These are phyloP conservation scores for Penicillium fimorum DNA, from an alignment of 495 filamentous ascomycete species.

Conservation along the genomic window DNA sequence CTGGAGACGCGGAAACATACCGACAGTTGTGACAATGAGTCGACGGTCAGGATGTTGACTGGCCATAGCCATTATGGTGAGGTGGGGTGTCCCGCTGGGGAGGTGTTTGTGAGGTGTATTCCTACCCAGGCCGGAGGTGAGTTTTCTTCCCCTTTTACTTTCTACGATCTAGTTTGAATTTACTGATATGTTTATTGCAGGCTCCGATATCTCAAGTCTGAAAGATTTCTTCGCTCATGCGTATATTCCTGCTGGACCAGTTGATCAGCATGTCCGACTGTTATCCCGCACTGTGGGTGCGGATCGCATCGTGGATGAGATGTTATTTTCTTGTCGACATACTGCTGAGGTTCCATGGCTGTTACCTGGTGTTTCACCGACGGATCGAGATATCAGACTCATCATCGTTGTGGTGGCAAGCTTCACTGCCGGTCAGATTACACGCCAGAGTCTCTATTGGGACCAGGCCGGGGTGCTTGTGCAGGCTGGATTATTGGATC, in stretches of 20 bases:
- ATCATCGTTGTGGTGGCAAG: constrained; percentile 70
- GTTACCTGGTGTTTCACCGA: constrained; percentile 70
- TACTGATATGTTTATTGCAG: constrained; percentile 10
- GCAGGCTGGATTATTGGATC: constrained; percentile 73
- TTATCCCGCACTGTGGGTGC: constrained; percentile 65
- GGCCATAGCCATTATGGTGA: constrained; percentile 12
- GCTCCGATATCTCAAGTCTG: constrained; percentile 35
- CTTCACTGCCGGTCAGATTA: constrained; percentile 69
- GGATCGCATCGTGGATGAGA: constrained; percentile 59
- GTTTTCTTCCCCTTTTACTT: constrained; percentile 8
- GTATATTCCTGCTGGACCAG: constrained; percentile 70
- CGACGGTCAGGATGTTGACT: constrained; percentile 13
- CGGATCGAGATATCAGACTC: constrained; percentile 61
- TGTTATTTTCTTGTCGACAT: constrained; percentile 63
- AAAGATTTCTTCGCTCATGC: constrained; percentile 65
- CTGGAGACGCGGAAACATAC: constrained; percentile 8
- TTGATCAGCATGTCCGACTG: constrained; percentile 62
- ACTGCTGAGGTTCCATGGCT: constrained; percentile 73
- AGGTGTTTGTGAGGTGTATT: constrained; percentile 27
- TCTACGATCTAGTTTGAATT: not conserved
- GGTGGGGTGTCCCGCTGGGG: constrained; percentile 6
- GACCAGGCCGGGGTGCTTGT: constrained; percentile 78
- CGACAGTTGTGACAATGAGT: constrained; percentile 6
- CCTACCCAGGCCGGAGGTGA: constrained; percentile 46
- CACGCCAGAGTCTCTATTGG: constrained; percentile 79